These are phyloP conservation scores for Daldinia decipiens DNA, from an alignment of 495 filamentous ascomycete species.

Conservation along the genomic window DNA sequence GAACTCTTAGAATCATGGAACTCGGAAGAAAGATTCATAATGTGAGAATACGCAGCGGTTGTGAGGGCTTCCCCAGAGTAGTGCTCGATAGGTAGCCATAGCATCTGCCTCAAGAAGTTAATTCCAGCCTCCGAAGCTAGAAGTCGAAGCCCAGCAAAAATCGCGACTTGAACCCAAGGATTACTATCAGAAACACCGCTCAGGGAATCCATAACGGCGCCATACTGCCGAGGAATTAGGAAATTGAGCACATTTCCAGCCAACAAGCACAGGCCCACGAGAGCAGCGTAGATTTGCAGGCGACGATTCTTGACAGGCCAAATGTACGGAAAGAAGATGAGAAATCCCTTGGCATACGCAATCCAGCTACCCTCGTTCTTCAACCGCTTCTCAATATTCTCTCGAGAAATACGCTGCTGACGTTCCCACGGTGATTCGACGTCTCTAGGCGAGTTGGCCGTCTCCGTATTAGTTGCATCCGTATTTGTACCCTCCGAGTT, in stretches of 20 bases:
- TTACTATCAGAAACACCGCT: constrained; percentile 51
- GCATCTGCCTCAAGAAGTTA: constrained; percentile 62
- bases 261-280: constrained; percentile 70
- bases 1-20: constrained; percentile 81
- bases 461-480: constrained; percentile 46
- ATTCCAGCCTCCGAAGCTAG: constrained; percentile 67
- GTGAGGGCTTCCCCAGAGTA: constrained; percentile 70
- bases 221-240: constrained; percentile 73
- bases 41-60: constrained; percentile 74
- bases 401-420: constrained; percentile 59
- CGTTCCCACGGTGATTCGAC: constrained; percentile 61
- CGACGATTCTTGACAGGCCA: constrained; percentile 67
- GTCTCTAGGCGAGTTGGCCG: constrained; percentile 50
- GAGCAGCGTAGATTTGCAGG: constrained; percentile 65
- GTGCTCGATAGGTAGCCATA: constrained; percentile 75
- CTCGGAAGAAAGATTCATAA: constrained; percentile 81
- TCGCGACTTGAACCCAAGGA: constrained; percentile 64
- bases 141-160: constrained; percentile 66
- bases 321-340: constrained; percentile 71
- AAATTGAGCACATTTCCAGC: constrained; percentile 69
- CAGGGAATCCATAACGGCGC: constrained; percentile 68
- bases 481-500: constrained; percentile 53
- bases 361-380: constrained; percentile 72
- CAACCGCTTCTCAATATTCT: constrained; percentile 66
- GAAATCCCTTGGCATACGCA: constrained; percentile 69